phyloP scores from a whole-genome alignment of 176 grass and related monocot genomes.

The Hyparrhenia diplandra region DNA sequence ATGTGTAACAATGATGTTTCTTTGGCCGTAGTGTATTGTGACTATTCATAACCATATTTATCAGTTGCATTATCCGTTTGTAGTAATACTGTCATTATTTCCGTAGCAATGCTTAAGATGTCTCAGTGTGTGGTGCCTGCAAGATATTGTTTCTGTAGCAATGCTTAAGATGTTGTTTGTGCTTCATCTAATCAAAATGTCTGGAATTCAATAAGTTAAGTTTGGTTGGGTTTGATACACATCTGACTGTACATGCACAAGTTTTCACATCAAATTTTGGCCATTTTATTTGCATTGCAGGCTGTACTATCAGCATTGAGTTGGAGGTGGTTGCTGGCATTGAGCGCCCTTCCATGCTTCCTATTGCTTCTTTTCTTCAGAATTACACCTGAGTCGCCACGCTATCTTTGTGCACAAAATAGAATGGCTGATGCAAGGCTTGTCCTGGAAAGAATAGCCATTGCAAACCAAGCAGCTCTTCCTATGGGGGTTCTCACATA shows the following conservation, averaged over 20 bases:
- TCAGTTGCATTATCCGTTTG: neutral
- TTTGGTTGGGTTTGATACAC: neutral
- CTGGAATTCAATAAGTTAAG: neutral
- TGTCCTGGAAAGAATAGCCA: constrained; percentile 72
- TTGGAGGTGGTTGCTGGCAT: constrained; percentile 80
- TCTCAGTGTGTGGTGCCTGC: neutral
- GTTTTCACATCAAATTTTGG: neutral
- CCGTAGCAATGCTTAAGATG: neutral
- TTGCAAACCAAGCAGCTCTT: constrained; percentile 40
- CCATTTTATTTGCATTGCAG: constrained; percentile 30
- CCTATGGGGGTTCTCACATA: constrained; percentile 67
- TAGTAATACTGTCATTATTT: neutral
- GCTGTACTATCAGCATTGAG: constrained; percentile 39
- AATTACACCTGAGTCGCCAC: constrained; percentile 63
- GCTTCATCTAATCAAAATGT: neutral
- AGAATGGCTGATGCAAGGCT: constrained; percentile 43
- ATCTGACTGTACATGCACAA: neutral
- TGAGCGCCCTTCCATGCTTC: constrained; percentile 68
- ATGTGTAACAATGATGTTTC: neutral
- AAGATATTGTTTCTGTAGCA: neutral
- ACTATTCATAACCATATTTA: neutral
- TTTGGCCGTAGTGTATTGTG: neutral
- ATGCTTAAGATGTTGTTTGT: neutral
- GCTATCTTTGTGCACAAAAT: constrained; percentile 69
- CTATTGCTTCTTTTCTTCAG: constrained; percentile 68